Evolutionary conservation across 495 filamentous ascomycete species (phyloP), one percentile per base, ranked within the genome.

Genomic region (Aspergillus sparsus): DNA sequence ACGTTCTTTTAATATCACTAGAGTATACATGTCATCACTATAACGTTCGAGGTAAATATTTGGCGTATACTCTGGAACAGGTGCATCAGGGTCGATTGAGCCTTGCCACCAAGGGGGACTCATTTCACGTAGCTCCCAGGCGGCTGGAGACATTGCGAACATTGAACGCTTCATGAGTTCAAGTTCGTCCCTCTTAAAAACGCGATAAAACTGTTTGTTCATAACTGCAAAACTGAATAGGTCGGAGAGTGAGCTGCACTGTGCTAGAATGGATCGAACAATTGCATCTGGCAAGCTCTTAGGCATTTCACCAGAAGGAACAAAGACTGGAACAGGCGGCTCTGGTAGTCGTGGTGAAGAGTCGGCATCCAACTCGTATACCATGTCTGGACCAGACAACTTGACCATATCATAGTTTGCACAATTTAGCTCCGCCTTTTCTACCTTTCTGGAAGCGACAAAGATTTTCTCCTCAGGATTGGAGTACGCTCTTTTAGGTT

Each of bases 61-160:
- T 4, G 86, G 80, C 0, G 83, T 85, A 59, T 87, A 86, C 41
- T 86, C 82, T 0, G 82, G 78, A 12, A 80, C 77, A 21, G 79
- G 77, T 1, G 75, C 71, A 41, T 77, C 78, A 10, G 76, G 75
- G 39, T 83, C 77, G 13, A 74, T 31, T 11, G 76, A 56, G 18
- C 70, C 60, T 44, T 76, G 75, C 63, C 75, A 74, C 68, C 80
- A 82, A 0, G 83, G 84, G 15, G 81, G 80, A 55, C 80, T 83
- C 70, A 86, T 83, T 64, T 89, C 85, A 18, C 85, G 83, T 56
- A 85, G 71, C 64, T 89, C 86, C 83, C 83, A 87, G 2, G 85
- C 85, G 1, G 86, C 76, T n/a, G 85, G 81, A 0, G 83, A 87
- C 79, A 80, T 80, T 56, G 72, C 79, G 57, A 76, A 80, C 2